Evolutionary conservation across 2,329 filamentous ascomycete species (phyloP), one percentile per base, ranked within the genome.

Genomic region (Cryoendolithus antarcticus): DNA sequence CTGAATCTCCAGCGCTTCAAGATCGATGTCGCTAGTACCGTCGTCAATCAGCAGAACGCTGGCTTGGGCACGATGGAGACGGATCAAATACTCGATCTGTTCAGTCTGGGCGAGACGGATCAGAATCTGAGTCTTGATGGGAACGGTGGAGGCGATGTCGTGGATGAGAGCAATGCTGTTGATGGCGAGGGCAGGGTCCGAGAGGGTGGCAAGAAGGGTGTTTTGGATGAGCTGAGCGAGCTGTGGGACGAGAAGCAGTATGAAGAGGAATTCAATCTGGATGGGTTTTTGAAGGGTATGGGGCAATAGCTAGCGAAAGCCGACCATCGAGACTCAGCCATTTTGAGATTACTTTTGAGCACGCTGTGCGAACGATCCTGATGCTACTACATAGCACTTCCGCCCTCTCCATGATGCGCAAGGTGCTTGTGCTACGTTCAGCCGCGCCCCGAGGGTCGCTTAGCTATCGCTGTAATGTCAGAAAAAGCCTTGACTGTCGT

Each of bases 21-120:
- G 71, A 94, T 98, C 55, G 91, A 98, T 61, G 88, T 98, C 12
- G 93, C 91, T 32, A 93, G 83, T 37, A 98, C 93, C 0, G 91
- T 98, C 4, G 93, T 98, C 48, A 98, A 98, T 60, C 91, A 98
- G 63, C 91, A 98, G 65, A 98, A 98, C 52, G 89, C 91, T 1
- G 91, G 91, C 1, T 66, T 98, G 2, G 81, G 74, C 38, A 93
- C 86, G 9, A 98, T 98, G 91, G 89, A 96, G 61, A 98, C 93
- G 30, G 91, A 96, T 56, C 88, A 98, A 62, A 93, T 98, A 44
- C 74, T 98, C 3, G 91, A 98, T 55, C 74, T 98, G 34, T 98
- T 98, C 70, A 96, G 82, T 52, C 71, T 98, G 6, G 82, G 84
- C 39, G 86, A 93, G 32, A 79, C 82, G 3, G 75, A 60, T 45